phyloP scores from a whole-genome alignment of 371 early-diverging fungal genomes.

The Capillidium heterosporum region DNA sequence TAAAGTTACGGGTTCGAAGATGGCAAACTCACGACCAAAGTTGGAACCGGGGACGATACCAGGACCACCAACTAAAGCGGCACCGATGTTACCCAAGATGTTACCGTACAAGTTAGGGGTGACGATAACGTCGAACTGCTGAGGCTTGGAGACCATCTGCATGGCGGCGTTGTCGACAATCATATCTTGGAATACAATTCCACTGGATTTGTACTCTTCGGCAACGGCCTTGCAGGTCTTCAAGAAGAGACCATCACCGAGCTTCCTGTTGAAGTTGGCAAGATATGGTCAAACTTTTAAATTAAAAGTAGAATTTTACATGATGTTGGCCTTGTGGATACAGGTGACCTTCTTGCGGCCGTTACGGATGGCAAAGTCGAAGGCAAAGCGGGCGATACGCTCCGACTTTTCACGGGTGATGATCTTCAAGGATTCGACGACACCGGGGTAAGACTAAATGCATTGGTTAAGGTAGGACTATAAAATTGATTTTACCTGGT shows the following conservation, averaged over 20 bases:
- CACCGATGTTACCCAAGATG: conserved; percentile 91
- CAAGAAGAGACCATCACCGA: conserved; percentile 92
- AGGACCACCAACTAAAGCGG: conserved; percentile 87
- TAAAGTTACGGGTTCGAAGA: conserved; percentile 76
- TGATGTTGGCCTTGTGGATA: conserved; percentile 98
- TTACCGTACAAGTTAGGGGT: conserved; percentile 96
- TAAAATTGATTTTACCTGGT: conserved; percentile 32
- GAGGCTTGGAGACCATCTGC: conserved; percentile 91
- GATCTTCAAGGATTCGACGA: conserved; percentile 95
- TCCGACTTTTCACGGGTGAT: conserved; percentile 86
- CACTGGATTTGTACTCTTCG: conserved; percentile 70
- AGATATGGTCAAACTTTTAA: not conserved
- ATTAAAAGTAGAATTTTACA: conserved; percentile 29
- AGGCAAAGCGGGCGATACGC: conserved; percentile 93
- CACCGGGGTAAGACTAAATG: conserved; percentile 72
- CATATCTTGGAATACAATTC: conserved; percentile 88
- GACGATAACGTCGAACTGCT: conserved; percentile 95
- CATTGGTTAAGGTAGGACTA: not conserved
- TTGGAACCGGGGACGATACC: conserved; percentile 90
- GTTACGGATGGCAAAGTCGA: conserved; percentile 92
- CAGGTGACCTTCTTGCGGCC: conserved; percentile 91
- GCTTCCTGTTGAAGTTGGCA: conserved; percentile 38
- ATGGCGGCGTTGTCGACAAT: conserved; percentile 97
- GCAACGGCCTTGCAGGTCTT: conserved; percentile 84
- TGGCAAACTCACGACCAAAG: conserved; percentile 87